phyloP scores from a whole-genome alignment of 2,329 filamentous ascomycete genomes.

The Pyrenochaeta sp. region DNA sequence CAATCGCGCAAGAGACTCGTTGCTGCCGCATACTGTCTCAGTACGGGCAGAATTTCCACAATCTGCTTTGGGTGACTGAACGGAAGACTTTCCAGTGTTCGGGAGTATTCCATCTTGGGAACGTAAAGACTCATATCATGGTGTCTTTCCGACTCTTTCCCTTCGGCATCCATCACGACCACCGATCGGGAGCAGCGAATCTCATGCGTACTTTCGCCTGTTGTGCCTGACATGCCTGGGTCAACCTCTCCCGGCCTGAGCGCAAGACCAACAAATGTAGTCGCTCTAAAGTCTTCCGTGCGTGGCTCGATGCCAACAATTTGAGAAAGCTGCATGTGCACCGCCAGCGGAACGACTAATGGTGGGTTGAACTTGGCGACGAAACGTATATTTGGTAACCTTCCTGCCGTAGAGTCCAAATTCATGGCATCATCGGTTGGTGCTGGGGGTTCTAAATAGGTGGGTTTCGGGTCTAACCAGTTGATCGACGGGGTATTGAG shows the following conservation, averaged over 20 bases:
- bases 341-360: slow-evolving; percentile 70
- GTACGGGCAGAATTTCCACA: slow-evolving; percentile 71
- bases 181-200: slow-evolving; percentile 61
- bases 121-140: slow-evolving; percentile 71
- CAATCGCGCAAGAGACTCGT: slow-evolving; percentile 69
- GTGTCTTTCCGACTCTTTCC: slow-evolving; percentile 27
- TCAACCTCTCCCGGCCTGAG: slow-evolving; percentile 56
- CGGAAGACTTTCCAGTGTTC: slow-evolving; percentile 70
- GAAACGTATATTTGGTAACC: slow-evolving; percentile 76
- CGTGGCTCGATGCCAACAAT: slow-evolving; percentile 64
- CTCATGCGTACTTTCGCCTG: slow-evolving; percentile 53
- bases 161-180: slow-evolving; percentile 41
- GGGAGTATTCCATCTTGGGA: slow-evolving; percentile 75
- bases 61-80: slow-evolving; percentile 82
- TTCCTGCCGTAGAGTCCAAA: slow-evolving; percentile 60
- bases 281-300: slow-evolving; percentile 60
- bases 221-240: slow-evolving; percentile 58
- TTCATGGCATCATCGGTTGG: slow-evolving; percentile 59
- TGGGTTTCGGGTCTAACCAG: slow-evolving; percentile 76
- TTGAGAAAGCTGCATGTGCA: slow-evolving; percentile 69
- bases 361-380: slow-evolving; percentile 78
- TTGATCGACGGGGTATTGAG: slow-evolving; percentile 60
- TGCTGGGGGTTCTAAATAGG: slow-evolving; percentile 53
- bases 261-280: slow-evolving; percentile 60
- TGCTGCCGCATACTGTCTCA: slow-evolving; percentile 79